Evolutionary conservation across 768 basidiomycete genomes (phyloP).

Genomic region (Boletus rubroflammeus): DNA sequence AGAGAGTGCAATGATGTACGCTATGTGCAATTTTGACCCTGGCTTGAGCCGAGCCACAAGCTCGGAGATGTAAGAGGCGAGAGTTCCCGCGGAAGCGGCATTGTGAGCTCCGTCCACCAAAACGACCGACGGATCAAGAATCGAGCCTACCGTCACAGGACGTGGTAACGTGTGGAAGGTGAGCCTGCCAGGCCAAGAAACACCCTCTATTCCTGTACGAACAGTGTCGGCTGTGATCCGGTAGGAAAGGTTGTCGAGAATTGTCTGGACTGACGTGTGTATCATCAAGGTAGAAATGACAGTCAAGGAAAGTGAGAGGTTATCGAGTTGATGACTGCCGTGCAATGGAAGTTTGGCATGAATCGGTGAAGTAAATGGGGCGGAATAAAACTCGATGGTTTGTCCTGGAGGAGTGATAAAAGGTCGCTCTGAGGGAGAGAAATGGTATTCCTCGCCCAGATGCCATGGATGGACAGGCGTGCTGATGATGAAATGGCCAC

Average conservation of each 20-base stretch:
- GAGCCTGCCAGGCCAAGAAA: conserved; percentile 81
- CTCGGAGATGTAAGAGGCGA: conserved; percentile 55
- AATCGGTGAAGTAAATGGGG: conserved; percentile 45
- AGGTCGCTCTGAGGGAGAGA: conserved; percentile 31
- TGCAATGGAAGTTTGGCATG: conserved; percentile 57
- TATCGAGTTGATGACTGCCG: conserved; percentile 83
- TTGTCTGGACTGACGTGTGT: conserved; percentile 31
- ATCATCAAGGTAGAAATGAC: conserved; percentile 56
- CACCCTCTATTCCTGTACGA: conserved; percentile 51
- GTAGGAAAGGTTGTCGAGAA: conserved; percentile 7
- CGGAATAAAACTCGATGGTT: conserved; percentile 41
- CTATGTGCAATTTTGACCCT: conserved; percentile 39
- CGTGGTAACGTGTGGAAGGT: conserved; percentile 52
- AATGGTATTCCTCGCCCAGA: conserved; percentile 33
- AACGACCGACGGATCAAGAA: conserved; percentile 35
- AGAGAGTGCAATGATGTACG: conserved; percentile 80
- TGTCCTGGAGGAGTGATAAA: conserved; percentile 38
- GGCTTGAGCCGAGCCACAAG: conserved; percentile 29
- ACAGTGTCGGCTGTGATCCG: conserved; percentile 50
- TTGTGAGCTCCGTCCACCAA: conserved; percentile 97
- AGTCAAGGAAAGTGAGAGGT: conserved; percentile 67
- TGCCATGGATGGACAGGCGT: conserved; percentile 33
- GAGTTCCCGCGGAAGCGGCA: conserved; percentile 63
- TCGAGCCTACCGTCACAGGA: conserved; percentile 16
- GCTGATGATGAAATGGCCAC: conserved; percentile 40